These are phyloP conservation scores for Davidsoniella australis DNA, from an alignment of 2,329 filamentous ascomycete species.

Conservation along the genomic window DNA sequence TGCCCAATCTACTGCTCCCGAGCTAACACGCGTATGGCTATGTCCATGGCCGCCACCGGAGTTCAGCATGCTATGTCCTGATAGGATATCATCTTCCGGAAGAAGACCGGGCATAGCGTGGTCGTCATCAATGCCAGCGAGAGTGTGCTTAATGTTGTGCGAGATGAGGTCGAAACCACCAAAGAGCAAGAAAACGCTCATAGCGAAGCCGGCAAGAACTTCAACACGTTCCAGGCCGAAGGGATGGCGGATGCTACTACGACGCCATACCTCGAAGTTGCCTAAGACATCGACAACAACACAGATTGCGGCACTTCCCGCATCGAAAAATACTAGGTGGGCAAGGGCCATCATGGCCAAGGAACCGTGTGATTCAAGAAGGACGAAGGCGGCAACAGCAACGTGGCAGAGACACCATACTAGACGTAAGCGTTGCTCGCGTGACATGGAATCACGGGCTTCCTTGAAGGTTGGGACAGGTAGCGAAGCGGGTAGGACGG, in stretches of 20 bases:
- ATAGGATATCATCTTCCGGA: not conserved
- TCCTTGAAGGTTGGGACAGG: constrained; percentile 81
- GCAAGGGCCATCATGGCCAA: constrained; percentile 84
- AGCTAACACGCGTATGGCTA: constrained; percentile 45
- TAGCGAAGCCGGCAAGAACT: constrained; percentile 85
- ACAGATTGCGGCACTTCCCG: constrained; percentile 77
- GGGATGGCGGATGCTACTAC: constrained; percentile 80
- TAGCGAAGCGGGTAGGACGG: constrained; percentile 78
- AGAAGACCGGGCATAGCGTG: not conserved
- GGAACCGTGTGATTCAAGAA: constrained; percentile 72
- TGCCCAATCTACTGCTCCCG: constrained; percentile 66
- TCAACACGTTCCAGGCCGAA: constrained; percentile 87
- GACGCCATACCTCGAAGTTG: constrained; percentile 96
- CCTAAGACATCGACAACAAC: constrained; percentile 82
- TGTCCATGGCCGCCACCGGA: constrained; percentile 17
- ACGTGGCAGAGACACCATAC: constrained; percentile 87
- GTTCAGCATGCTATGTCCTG: not conserved
- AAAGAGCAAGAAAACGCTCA: constrained; percentile 92
- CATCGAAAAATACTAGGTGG: constrained; percentile 89
- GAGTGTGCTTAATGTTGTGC: constrained; percentile 82
- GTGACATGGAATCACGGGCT: constrained; percentile 77
- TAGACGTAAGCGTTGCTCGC: constrained; percentile 65
- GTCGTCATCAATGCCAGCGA: constrained; percentile 42
- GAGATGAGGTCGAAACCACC: constrained; percentile 92
- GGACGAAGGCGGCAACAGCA: constrained; percentile 63